Evolutionary conservation across 306 rosid genomes (phyloP).

Genomic region (Notholithocarpus densiflorus): DNA sequence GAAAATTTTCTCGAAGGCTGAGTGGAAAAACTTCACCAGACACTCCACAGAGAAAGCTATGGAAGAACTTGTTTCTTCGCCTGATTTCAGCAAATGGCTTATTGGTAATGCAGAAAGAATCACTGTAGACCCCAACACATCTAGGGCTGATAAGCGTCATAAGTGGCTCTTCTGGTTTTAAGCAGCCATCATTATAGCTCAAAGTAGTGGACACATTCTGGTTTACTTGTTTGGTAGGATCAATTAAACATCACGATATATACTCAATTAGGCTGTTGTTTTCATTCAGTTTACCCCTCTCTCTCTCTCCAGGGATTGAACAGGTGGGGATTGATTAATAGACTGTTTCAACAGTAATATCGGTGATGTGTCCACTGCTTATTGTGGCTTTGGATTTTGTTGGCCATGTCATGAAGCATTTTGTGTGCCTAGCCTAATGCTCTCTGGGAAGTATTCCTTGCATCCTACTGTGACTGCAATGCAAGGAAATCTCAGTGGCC

Average conservation of each 20-base stretch:
- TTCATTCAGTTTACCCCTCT: background rate
- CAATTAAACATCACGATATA: background rate
- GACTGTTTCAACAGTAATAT: background rate
- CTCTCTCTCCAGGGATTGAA: background rate
- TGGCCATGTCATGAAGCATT: background rate
- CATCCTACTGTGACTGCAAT: background rate
- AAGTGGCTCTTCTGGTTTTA: slow-evolving; percentile 55
- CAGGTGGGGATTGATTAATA: background rate
- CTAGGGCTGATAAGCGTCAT: slow-evolving; percentile 23
- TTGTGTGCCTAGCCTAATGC: background rate
- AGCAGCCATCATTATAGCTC: slow-evolving; percentile 3
- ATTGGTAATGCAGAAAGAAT: slow-evolving; percentile 58
- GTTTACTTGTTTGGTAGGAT: background rate
- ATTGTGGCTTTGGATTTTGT: background rate
- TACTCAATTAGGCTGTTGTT: background rate
- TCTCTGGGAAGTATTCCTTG: background rate
- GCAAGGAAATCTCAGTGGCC: background rate
- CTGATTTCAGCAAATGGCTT: slow-evolving; percentile 72
- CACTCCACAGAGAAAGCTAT: slow-evolving; percentile 66
- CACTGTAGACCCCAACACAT: slow-evolving; percentile 43
- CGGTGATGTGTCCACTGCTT: background rate
- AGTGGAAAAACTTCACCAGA: slow-evolving; percentile 80
- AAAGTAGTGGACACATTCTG: background rate
- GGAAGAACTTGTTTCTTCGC: slow-evolving; percentile 75
- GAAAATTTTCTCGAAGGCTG: slow-evolving; percentile 56